phyloP scores from a whole-genome alignment of 331 rosid genomes.

The Arachis monticola region DNA sequence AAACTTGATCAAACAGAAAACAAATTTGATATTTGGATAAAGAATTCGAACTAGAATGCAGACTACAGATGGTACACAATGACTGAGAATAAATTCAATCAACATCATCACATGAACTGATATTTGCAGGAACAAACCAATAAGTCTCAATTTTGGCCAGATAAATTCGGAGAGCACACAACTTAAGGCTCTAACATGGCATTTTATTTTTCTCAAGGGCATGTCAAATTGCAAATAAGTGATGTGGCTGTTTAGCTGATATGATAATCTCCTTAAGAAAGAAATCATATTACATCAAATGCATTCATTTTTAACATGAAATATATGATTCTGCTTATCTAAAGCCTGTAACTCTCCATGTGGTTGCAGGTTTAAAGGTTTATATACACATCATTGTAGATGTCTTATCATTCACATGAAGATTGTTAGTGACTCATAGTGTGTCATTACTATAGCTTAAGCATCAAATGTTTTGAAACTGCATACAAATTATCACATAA shows the following conservation, averaged over 20 bases:
- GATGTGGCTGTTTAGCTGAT: constrained; percentile 1
- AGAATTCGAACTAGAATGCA: constrained; percentile 27
- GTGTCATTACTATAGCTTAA: constrained; percentile 23
- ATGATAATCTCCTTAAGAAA: constrained; percentile 12
- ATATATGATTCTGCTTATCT: not conserved
- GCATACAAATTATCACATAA: constrained; percentile 5
- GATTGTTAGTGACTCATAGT: not conserved
- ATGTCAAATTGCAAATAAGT: constrained; percentile 3
- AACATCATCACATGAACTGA: constrained; percentile 23
- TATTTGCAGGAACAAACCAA: constrained; percentile 3
- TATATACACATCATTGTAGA: constrained; percentile 3
- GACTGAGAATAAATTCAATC: constrained; percentile 29
- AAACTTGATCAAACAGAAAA: constrained; percentile 62
- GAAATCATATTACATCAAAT: constrained; percentile 24
- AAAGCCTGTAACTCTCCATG: not conserved
- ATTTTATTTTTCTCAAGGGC: constrained; percentile 6
- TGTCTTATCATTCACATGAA: not conserved
- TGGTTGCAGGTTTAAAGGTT: constrained; percentile 7
- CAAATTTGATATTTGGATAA: constrained; percentile 44
- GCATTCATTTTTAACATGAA: constrained; percentile 23
- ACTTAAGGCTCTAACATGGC: constrained; percentile 1
- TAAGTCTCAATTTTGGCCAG: constrained; percentile 10
- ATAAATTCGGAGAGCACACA: constrained; percentile 27
- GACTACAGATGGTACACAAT: constrained; percentile 16
- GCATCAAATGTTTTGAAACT: constrained; percentile 26